Percentiles rank a stretch among this genome's conserved stretches.
phyloP scores from a whole-genome alignment of 345 rosid species.

The Gossypium ekmanianum region DNA sequence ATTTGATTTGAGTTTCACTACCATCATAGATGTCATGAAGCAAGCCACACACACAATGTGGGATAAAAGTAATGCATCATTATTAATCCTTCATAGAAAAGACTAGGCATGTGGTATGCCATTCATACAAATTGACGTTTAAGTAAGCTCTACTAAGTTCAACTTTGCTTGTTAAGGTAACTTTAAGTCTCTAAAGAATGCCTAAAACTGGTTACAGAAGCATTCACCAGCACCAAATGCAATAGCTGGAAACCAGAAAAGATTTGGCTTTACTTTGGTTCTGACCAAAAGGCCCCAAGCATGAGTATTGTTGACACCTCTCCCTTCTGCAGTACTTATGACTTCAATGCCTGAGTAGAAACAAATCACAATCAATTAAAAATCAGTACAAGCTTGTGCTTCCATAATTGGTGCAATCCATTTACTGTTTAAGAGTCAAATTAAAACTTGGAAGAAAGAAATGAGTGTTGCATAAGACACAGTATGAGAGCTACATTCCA shows the following conservation, averaged over 20 bases:
- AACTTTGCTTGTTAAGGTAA: constrained; percentile 2
- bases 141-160: not conserved
- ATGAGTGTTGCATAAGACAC: not conserved
- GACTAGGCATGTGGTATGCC: not conserved
- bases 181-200: not conserved
- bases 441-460: not conserved
- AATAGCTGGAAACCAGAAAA: not conserved
- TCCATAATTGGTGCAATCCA: not conserved
- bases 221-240: not conserved
- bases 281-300: not conserved
- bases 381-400: not conserved
- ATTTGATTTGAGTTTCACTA: not conserved
- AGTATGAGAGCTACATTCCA: not conserved
- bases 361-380: not conserved
- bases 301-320: not conserved
- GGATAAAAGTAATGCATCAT: not conserved
- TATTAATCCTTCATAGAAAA: not conserved
- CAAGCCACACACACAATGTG: not conserved
- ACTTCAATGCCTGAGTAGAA: constrained; percentile 5
- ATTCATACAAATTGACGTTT: not conserved
- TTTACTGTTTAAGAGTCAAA: not conserved
- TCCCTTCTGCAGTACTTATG: constrained; percentile 2
- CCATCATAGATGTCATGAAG: not conserved
- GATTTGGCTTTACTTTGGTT: constrained; percentile 5
- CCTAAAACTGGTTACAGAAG: constrained; percentile 7